Conservation (phyloP, 1,284 basidiomycete species). For the Dichomitus squalens region DNA sequence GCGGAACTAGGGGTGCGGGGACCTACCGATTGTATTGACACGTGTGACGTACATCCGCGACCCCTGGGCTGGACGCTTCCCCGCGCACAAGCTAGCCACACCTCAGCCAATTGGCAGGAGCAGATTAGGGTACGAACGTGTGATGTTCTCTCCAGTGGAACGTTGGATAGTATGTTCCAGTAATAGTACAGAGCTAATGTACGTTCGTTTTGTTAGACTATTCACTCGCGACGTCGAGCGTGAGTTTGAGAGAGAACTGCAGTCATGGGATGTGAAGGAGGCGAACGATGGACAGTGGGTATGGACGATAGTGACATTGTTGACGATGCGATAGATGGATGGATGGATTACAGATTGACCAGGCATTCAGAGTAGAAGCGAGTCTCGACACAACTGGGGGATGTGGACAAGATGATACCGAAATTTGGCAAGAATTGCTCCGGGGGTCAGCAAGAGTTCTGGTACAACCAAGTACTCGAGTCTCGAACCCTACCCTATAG, state of each 20-base stretch:
- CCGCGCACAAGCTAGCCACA: background rate
- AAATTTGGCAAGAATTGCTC: no score
- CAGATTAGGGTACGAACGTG: background rate
- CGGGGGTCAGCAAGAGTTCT: no score
- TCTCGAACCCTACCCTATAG: background rate
- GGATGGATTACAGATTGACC: background rate
- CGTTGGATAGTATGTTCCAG: background rate
- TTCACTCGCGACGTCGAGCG: constrained; percentile 2
- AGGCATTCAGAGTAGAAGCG: background rate
- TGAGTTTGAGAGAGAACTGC: background rate
- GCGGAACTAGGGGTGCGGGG: background rate
- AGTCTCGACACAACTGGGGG: background rate
- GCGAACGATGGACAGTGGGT: background rate
- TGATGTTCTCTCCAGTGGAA: background rate
- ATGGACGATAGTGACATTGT: background rate
- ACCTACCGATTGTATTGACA: background rate
- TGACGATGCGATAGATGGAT: background rate
- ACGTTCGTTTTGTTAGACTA: constrained; percentile 1
- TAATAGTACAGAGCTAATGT: constrained; percentile 6
- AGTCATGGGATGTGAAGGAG: background rate
- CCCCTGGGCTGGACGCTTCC: background rate
- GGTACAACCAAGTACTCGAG: constrained; percentile 4
- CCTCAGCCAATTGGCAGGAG: background rate
- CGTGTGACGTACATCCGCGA: background rate
- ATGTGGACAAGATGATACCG: background rate